These are phyloP conservation scores for Purpureocillium lavendulum DNA, from an alignment of 2,329 filamentous ascomycete species.

Conservation along the genomic window DNA sequence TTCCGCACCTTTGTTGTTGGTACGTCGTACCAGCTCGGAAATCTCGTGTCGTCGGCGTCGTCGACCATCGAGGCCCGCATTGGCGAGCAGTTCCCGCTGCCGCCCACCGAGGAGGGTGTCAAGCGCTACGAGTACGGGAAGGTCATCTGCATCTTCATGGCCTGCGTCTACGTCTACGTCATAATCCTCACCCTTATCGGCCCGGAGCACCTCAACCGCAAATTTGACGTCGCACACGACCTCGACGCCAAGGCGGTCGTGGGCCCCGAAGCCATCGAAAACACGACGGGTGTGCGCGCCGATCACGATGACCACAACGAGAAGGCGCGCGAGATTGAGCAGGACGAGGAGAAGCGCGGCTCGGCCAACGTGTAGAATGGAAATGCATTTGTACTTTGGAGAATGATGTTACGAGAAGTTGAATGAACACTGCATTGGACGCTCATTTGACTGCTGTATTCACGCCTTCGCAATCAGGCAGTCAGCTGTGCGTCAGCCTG, in stretches of 20 bases:
- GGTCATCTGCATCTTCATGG: conserved; percentile 90
- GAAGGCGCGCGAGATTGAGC: conserved; percentile 1
- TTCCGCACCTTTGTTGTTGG: conserved; percentile 71
- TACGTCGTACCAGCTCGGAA: conserved; percentile 69
- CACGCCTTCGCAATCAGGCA: no score
- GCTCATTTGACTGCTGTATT: no score
- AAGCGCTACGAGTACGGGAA: conserved; percentile 66
- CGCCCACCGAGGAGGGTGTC: conserved; percentile 38
- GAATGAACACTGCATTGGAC: no score
- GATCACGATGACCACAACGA: neutral
- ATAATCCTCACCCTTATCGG: conserved; percentile 56
- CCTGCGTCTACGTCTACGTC: conserved; percentile 62
- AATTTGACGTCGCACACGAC: conserved; percentile 42
- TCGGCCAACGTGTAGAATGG: neutral
- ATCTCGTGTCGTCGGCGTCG: conserved; percentile 60
- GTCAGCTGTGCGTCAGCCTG: no score
- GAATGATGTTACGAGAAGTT: no score
- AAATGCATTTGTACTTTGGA: no score
- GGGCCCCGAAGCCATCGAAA: conserved; percentile 25
- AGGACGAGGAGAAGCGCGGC: conserved; percentile 3
- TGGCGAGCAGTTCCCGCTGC: conserved; percentile 65
- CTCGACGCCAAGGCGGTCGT: conserved; percentile 37
- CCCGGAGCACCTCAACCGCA: conserved; percentile 42
- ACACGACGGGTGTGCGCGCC: conserved; percentile 1
- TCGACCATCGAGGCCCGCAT: conserved; percentile 71